Percentiles rank a stretch among this genome's conserved stretches.
Conservation (phyloP, 179 eudicot species). For the Spergularia azorica region DNA sequence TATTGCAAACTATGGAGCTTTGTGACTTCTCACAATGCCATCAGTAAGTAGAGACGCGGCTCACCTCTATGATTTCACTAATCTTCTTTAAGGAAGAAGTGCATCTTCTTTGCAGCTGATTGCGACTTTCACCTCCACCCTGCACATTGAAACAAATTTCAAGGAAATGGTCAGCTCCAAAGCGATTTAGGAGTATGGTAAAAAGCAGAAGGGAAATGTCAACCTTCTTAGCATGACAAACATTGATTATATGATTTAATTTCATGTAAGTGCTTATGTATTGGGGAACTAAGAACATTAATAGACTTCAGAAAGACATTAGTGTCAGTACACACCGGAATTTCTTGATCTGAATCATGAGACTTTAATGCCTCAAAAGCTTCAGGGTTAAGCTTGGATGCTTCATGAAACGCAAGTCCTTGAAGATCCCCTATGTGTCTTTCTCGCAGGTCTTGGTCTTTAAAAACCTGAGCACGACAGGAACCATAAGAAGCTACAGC, state of each 20-base stretch:
- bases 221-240: too few relatives aligned
- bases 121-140: conserved; percentile 94
- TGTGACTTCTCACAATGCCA: neutral
- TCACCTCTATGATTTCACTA: conserved; percentile 66
- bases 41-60: neutral
- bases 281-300: too few relatives aligned
- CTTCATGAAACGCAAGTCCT: conserved; percentile 49
- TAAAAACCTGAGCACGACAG: conserved; percentile 47
- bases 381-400: conserved; percentile 41
- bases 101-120: conserved; percentile 67
- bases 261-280: too few relatives aligned
- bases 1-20: too few relatives aligned
- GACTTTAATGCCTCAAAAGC: conserved; percentile 60
- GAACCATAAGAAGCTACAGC: neutral
- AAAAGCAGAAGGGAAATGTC: too few relatives aligned
- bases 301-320: neutral
- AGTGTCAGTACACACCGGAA: conserved; percentile 53
- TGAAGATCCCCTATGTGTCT: conserved; percentile 82
- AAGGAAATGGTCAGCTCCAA: too few relatives aligned
- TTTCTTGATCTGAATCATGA: conserved; percentile 46
- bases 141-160: conserved; percentile 25
- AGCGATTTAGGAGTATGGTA: too few relatives aligned
- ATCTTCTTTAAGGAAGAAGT: conserved; percentile 58
- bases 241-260: too few relatives aligned
- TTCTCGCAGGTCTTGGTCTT: conserved; percentile 64